Evolutionary conservation across 2,329 filamentous ascomycete genomes (phyloP).

Genomic region (Penicillium aurantiogriseum): DNA sequence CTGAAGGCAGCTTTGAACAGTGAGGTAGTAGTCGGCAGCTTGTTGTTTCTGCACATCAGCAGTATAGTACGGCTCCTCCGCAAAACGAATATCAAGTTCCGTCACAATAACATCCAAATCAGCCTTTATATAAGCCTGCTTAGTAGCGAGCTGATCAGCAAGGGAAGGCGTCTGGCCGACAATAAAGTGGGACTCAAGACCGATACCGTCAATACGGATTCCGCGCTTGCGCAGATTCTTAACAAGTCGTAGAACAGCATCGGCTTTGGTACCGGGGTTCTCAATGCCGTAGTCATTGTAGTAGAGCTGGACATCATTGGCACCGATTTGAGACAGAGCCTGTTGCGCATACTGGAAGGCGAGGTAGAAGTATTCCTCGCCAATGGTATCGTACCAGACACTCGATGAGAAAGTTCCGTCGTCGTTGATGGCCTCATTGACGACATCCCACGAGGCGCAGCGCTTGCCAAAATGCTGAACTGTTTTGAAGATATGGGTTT

Average conservation of each 20-base stretch:
- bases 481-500: constrained; percentile 36
- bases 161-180: constrained; percentile 40
- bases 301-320: background rate
- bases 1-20: constrained; percentile 22
- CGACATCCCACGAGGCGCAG: constrained; percentile 35
- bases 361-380: constrained; percentile 43
- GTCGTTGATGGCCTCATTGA: constrained; percentile 38
- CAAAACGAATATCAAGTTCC: constrained; percentile 48
- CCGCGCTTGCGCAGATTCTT: constrained; percentile 31
- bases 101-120: constrained; percentile 40
- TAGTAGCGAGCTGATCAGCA: constrained; percentile 36
- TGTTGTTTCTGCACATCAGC: constrained; percentile 22
- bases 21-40: constrained; percentile 26
- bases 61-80: constrained; percentile 18
- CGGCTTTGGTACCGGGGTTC: too few species aligned
- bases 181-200: constrained; percentile 49
- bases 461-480: constrained; percentile 26
- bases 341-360: constrained; percentile 42
- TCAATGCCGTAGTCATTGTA: too few species aligned
- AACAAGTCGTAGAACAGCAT: constrained; percentile 10
- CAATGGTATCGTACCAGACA: constrained; percentile 43
- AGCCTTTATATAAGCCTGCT: constrained; percentile 35
- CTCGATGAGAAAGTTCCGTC: constrained; percentile 42
- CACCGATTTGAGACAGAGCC: constrained; percentile 32
- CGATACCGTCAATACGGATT: constrained; percentile 47